Evolutionary conservation across 805 yeast species (phyloP).

Genomic region (Dipodascopsis uninucleata): DNA sequence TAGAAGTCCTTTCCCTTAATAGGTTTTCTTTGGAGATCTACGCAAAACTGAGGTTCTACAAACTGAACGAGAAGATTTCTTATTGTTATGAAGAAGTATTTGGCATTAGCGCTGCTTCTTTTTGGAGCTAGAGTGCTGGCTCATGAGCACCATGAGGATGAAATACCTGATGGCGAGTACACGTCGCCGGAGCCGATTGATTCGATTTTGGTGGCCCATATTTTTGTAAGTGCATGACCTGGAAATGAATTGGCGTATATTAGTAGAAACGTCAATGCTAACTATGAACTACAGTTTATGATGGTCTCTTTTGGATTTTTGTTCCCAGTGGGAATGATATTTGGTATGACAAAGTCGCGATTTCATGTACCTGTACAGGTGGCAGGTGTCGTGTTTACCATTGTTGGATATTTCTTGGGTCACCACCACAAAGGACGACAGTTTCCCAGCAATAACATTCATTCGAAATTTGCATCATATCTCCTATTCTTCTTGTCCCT

Average conservation of each 20-base stretch:
- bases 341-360: slow-evolving; percentile 39
- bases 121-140: slow-evolving; percentile 7
- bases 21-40: too few relatives aligned
- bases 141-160: slow-evolving; percentile 30
- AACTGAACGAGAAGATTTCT: not conserved
- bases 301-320: slow-evolving; percentile 39
- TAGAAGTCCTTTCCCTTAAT: too few relatives aligned
- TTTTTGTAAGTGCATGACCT: slow-evolving; percentile 24
- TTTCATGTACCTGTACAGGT: slow-evolving; percentile 40
- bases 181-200: slow-evolving; percentile 31
- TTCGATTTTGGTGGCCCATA: slow-evolving; percentile 34
- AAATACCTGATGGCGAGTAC: slow-evolving; percentile 30
- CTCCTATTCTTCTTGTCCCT: slow-evolving; percentile 35
- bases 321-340: slow-evolving; percentile 41
- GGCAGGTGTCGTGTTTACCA: slow-evolving; percentile 37
- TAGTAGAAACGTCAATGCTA: not conserved
- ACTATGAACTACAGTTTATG: slow-evolving; percentile 30
- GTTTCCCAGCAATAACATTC: slow-evolving; percentile 36
- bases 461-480: slow-evolving; percentile 37
- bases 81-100: not conserved
- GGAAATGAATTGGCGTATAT: not conserved
- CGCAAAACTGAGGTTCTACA: too few relatives aligned
- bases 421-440: slow-evolving; percentile 40
- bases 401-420: slow-evolving; percentile 40
- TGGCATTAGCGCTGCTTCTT: not conserved